phyloP scores from a whole-genome alignment of 75 land plant genomes.

The Picea glauca region DNA sequence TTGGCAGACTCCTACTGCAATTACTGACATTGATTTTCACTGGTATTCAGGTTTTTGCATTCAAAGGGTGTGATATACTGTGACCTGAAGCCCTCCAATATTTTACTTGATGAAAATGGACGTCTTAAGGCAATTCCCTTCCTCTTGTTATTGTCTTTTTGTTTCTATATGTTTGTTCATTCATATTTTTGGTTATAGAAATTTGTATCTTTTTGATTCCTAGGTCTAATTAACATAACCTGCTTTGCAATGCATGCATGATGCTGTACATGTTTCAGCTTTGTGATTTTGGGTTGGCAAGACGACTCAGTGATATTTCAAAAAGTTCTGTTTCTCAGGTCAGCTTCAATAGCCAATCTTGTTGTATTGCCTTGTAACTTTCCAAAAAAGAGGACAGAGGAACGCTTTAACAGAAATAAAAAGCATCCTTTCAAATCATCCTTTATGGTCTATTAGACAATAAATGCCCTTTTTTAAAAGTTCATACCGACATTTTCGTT shows the following conservation, averaged over 20 bases:
- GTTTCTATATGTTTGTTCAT: background rate
- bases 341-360: slow-evolving; percentile 2
- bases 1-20: background rate
- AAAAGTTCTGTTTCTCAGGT: slow-evolving; percentile 75
- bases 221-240: background rate
- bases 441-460: background rate
- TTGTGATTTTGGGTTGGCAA: slow-evolving; percentile 95
- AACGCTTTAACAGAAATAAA: background rate
- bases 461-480: too few relatives aligned
- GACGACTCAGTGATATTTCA: slow-evolving; percentile 81
- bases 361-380: background rate
- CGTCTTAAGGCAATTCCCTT: slow-evolving; percentile 65
- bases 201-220: background rate
- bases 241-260: slow-evolving; percentile 2
- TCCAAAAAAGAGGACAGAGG: background rate
- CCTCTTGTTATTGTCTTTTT: background rate
- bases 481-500: background rate
- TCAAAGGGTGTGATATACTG: slow-evolving; percentile 96
- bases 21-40: background rate
- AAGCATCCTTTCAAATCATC: background rate
- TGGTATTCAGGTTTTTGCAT: slow-evolving; percentile 74
- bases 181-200: background rate
- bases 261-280: slow-evolving; percentile 50
- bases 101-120: slow-evolving; percentile 98
- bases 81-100: slow-evolving; percentile 96